Percentiles rank a stretch among this genome's conserved stretches.
Conservation (phyloP, 208 protist species). For the Vickermania spadyakhi region DNA sequence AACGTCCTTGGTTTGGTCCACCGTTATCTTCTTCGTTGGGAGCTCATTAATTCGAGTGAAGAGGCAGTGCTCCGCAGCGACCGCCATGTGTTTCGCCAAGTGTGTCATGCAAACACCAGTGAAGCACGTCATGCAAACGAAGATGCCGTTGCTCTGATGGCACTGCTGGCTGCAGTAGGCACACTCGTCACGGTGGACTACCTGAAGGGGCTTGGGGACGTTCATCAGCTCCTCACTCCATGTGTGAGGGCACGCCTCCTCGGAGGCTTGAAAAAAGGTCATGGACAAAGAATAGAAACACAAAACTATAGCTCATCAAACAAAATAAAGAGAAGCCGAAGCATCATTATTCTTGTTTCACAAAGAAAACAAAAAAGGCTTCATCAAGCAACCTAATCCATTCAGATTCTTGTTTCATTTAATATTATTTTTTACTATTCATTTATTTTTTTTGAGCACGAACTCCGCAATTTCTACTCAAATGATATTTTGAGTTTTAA, state of each 20-base stretch:
- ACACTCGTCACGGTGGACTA: conserved; percentile 82
- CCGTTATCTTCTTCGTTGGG: conserved; percentile 29
- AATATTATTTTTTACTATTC: too few species aligned
- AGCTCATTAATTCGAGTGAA: conserved; percentile 66
- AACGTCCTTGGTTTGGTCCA: conserved; percentile 32
- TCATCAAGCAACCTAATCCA: too few species aligned
- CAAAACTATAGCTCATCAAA: too few species aligned
- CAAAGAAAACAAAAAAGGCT: too few species aligned
- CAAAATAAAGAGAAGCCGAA: too few species aligned
- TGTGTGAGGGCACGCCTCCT: conserved; percentile 67
- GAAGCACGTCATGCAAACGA: conserved; percentile 81
- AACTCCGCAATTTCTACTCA: too few species aligned
- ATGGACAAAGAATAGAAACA: too few species aligned
- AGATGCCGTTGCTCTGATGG: conserved; percentile 40
- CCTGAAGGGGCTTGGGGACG: conserved; percentile 14
- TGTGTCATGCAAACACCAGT: conserved; percentile 64
- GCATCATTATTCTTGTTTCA: too few species aligned
- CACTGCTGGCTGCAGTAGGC: conserved; percentile 81
- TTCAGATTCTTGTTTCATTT: too few species aligned
- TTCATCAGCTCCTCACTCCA: conserved; percentile 60
- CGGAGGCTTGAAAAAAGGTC: conserved; percentile 19
- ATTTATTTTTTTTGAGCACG: too few species aligned
- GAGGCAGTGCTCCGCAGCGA: conserved; percentile 47
- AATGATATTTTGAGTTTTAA: too few species aligned
- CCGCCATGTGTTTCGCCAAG: conserved; percentile 46